Conservation (phyloP, 2,329 filamentous ascomycete genomes). For the Neofusicoccum kwambonambiense region DNA sequence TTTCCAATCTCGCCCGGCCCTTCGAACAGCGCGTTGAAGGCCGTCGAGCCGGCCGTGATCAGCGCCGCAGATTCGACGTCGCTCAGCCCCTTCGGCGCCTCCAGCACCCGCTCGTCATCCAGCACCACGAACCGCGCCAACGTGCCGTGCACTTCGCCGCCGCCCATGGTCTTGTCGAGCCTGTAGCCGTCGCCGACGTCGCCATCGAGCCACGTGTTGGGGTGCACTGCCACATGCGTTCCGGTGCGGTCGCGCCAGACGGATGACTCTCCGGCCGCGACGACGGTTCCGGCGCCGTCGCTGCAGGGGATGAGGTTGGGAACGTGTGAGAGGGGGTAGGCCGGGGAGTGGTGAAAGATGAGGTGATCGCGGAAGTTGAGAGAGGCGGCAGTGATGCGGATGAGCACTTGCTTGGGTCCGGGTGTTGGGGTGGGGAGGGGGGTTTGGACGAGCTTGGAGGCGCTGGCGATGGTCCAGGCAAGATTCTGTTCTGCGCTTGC, state of each 20-base stretch:
- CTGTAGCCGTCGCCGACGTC: constrained; percentile 20
- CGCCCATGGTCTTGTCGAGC: constrained; percentile 19
- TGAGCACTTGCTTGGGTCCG: constrained; percentile 16
- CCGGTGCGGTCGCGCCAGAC: constrained; percentile 19
- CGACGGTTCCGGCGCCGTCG: constrained; percentile 26
- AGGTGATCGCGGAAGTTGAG: constrained; percentile 16
- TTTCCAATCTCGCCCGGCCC: constrained; percentile 38
- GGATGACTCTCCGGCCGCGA: constrained; percentile 11
- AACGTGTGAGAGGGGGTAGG: neutral
- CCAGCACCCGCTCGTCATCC: constrained; percentile 40
- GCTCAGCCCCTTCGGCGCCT: constrained; percentile 38
- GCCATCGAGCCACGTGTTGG: constrained; percentile 20
- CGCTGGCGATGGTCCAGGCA: neutral
- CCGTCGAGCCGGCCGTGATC: constrained; percentile 48
- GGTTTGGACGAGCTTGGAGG: neutral
- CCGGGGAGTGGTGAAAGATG: constrained; percentile 2
- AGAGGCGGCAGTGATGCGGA: constrained; percentile 15
- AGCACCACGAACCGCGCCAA: constrained; percentile 46
- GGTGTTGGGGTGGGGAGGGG: neutral
- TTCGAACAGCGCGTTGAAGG: constrained; percentile 49
- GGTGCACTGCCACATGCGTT: constrained; percentile 18
- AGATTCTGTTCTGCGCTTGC: neutral
- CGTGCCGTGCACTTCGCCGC: constrained; percentile 39
- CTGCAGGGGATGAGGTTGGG: constrained; percentile 20
- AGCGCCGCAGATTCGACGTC: constrained; percentile 41